Evolutionary conservation across 1,139 yeast genomes (phyloP).

Genomic region (Yamadazyma epiphylla): DNA sequence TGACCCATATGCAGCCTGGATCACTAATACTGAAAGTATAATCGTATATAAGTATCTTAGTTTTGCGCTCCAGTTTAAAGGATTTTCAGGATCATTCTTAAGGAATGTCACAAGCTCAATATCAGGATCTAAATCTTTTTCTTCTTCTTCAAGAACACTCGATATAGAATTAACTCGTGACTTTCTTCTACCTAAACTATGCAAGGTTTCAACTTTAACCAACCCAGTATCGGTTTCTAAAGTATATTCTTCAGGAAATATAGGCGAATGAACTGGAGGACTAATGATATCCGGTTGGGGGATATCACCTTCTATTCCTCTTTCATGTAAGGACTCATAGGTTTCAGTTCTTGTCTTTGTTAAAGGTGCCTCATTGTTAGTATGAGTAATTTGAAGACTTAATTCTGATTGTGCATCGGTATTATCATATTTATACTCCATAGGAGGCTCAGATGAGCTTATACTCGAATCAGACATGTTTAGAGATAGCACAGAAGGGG

Average conservation of each 20-base stretch:
- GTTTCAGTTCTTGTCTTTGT: conserved; percentile 64
- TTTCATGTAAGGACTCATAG: conserved; percentile 56
- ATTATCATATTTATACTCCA: not conserved
- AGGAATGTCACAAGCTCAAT: conserved; percentile 79
- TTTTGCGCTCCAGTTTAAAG: conserved; percentile 70
- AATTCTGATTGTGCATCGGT: conserved; percentile 41
- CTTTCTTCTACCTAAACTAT: conserved; percentile 57
- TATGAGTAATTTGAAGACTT: conserved; percentile 15
- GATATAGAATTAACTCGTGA: conserved; percentile 11
- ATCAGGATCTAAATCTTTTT: conserved; percentile 50
- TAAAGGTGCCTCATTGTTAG: conserved; percentile 10
- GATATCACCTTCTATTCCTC: conserved; percentile 52
- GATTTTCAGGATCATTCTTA: conserved; percentile 78
- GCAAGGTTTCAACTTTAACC: conserved; percentile 74
- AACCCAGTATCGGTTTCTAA: conserved; percentile 84
- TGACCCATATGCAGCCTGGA: conserved; percentile 87
- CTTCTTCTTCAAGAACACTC: conserved; percentile 14
- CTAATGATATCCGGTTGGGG: conserved; percentile 58
- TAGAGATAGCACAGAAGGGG: too few relatives aligned
- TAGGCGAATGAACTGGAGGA: conserved; percentile 60
- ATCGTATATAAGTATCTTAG: conserved; percentile 68
- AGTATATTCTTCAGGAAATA: conserved; percentile 89
- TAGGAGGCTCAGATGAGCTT: not conserved
- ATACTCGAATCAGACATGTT: not conserved
- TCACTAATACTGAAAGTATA: conserved; percentile 62